A percentile compares a stretch with the other conserved stretches of the same genome.
Evolutionary conservation across 169 alveolate genomes (phyloP).

Genomic region (Eimeria praecox): DNA sequence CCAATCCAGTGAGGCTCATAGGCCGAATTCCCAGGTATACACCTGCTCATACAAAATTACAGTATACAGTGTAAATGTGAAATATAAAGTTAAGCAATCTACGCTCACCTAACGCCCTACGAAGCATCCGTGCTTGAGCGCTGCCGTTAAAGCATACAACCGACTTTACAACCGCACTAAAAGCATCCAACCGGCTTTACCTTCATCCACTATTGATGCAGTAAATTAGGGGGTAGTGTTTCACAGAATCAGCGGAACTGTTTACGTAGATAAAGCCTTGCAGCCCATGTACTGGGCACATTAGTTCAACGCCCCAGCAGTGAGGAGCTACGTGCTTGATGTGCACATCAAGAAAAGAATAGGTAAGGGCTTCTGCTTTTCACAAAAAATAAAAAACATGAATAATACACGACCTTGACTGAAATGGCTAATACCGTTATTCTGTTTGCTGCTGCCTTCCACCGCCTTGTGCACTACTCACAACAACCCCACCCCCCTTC

Average conservation of each 20-base stretch:
- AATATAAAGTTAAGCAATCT: too few relatives aligned
- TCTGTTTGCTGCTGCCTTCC: not conserved
- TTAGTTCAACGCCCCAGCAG: not conserved
- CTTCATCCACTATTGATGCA: not conserved
- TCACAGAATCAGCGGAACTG: not conserved
- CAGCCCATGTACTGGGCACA: not conserved
- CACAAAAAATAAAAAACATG: not conserved
- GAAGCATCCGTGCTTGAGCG: not conserved
- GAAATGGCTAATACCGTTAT: not conserved
- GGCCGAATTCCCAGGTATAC: too few relatives aligned
- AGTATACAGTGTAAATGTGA: too few relatives aligned
- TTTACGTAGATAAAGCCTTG: not conserved
- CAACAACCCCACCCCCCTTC: constrained; percentile 27
- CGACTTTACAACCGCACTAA: too few relatives aligned
- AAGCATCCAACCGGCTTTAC: not conserved
- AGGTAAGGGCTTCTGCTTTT: not conserved
- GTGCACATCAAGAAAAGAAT: not conserved
- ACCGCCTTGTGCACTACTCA: not conserved
- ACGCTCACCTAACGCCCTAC: not conserved
- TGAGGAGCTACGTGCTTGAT: not conserved
- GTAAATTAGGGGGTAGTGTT: not conserved
- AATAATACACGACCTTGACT: not conserved
- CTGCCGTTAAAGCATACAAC: not conserved
- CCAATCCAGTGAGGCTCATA: too few relatives aligned
- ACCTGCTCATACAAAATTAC: too few relatives aligned